phyloP scores from a whole-genome alignment of 208 protist species.

The Trypanosoma theileri region DNA sequence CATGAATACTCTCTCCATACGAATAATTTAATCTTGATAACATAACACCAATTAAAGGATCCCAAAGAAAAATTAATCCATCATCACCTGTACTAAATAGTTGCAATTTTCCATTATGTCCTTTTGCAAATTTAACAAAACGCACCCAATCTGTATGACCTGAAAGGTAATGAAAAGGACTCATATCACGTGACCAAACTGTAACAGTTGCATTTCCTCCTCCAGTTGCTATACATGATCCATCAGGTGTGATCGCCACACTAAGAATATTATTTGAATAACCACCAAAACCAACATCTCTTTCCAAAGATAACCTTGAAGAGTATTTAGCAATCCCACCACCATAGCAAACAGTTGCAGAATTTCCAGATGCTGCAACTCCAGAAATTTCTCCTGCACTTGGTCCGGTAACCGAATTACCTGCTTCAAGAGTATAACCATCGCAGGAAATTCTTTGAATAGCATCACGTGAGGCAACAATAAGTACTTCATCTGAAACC shows the following conservation, averaged over 20 bases:
- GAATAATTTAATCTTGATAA: slow-evolving; percentile 69
- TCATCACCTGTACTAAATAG: slow-evolving; percentile 85
- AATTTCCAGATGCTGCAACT: slow-evolving; percentile 37
- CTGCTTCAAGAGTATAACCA: slow-evolving; percentile 39
- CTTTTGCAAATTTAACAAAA: slow-evolving; percentile 71
- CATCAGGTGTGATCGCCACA: slow-evolving; percentile 64
- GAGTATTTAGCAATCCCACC: slow-evolving; percentile 26
- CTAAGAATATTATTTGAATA: slow-evolving; percentile 62
- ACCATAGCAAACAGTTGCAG: slow-evolving; percentile 20
- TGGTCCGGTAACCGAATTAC: slow-evolving; percentile 29
- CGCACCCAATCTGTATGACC: slow-evolving; percentile 86
- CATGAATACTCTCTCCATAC: slow-evolving; percentile 59
- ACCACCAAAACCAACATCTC: slow-evolving; percentile 28
- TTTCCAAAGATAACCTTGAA: slow-evolving; percentile 13
- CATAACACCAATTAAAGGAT: slow-evolving; percentile 50
- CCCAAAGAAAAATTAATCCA: slow-evolving; percentile 76
- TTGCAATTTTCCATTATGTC: slow-evolving; percentile 32
- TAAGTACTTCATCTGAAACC: slow-evolving; percentile 55
- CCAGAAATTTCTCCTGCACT: slow-evolving; percentile 56
- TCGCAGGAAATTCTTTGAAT: slow-evolving; percentile 64
- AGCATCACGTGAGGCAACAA: slow-evolving; percentile 62
- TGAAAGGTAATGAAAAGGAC: slow-evolving; percentile 49
- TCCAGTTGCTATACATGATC: slow-evolving; percentile 60
- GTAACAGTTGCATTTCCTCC: slow-evolving; percentile 55
- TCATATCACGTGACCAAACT: slow-evolving; percentile 61